Evolutionary conservation across 495 filamentous ascomycete species (phyloP).

Genomic region (Aspergillus heteromorphus): DNA sequence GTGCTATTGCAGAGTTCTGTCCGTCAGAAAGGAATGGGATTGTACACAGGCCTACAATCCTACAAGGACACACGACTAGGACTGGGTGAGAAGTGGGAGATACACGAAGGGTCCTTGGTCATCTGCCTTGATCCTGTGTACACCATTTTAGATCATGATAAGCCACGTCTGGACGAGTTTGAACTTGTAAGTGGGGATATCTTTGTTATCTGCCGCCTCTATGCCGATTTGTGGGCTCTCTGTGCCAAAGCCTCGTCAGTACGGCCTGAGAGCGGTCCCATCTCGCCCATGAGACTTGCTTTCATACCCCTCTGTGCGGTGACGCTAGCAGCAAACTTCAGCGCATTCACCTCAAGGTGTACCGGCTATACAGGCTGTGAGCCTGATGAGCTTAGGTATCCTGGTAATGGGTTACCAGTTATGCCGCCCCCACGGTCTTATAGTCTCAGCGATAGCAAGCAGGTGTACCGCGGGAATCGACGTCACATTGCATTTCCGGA

Average conservation of each 20-base stretch:
- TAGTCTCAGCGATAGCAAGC: constrained; percentile 21
- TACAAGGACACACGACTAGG: constrained; percentile 25
- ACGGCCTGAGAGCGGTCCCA: background rate
- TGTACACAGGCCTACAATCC: constrained; percentile 19
- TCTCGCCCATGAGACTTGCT: constrained; percentile 8
- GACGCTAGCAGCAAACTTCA: constrained; percentile 27
- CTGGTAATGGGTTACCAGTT: constrained; percentile 23
- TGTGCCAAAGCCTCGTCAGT: constrained; percentile 22
- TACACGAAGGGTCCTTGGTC: constrained; percentile 30
- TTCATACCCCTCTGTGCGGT: constrained; percentile 31
- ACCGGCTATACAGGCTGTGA: background rate
- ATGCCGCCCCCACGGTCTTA: constrained; percentile 23
- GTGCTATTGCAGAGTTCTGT: constrained; percentile 2
- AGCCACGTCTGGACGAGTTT: constrained; percentile 22
- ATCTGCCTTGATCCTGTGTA: constrained; percentile 24
- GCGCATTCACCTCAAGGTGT: constrained; percentile 20
- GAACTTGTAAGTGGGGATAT: constrained; percentile 21
- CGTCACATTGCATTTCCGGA: constrained; percentile 13
- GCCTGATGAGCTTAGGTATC: constrained; percentile 10
- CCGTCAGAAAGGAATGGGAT: constrained; percentile 9
- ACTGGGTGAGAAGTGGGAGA: constrained; percentile 18
- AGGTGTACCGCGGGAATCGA: constrained; percentile 10
- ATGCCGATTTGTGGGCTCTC: constrained; percentile 30
- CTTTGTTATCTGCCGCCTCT: constrained; percentile 24
- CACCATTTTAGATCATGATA: constrained; percentile 10